These are phyloP conservation scores for Rhynchosporium graminicola DNA, from an alignment of 2,329 filamentous ascomycete genomes.

Conservation along the genomic window DNA sequence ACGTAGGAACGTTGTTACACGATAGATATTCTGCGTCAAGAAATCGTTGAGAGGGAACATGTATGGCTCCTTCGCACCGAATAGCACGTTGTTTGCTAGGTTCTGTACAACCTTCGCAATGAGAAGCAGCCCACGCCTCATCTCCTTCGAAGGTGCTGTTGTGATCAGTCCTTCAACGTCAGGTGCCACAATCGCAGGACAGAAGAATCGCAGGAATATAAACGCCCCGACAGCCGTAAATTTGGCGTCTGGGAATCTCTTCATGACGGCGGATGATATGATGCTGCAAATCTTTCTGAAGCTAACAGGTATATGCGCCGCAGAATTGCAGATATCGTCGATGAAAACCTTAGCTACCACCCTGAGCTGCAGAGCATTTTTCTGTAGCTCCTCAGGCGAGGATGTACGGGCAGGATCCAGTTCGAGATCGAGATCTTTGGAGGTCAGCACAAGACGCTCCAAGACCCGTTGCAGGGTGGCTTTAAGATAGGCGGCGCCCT, in stretches of 20 bases:
- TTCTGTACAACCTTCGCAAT: slow-evolving; percentile 74
- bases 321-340: slow-evolving; percentile 67
- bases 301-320: slow-evolving; percentile 59
- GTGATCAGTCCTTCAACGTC: slow-evolving; percentile 67
- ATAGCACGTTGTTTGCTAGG: slow-evolving; percentile 70
- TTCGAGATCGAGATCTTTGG: slow-evolving; percentile 67
- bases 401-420: slow-evolving; percentile 63
- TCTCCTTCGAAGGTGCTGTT: slow-evolving; percentile 63
- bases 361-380: slow-evolving; percentile 65
- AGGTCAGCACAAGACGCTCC: slow-evolving; percentile 65
- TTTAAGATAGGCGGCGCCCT: slow-evolving; percentile 63
- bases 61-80: slow-evolving; percentile 71
- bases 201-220: slow-evolving; percentile 72
- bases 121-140: slow-evolving; percentile 66
- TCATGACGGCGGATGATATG: slow-evolving; percentile 64
- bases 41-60: slow-evolving; percentile 73
- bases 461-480: slow-evolving; percentile 66
- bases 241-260: slow-evolving; percentile 67
- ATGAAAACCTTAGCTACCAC: slow-evolving; percentile 72
- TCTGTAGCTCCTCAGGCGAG: slow-evolving; percentile 63
- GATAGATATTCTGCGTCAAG: slow-evolving; percentile 66
- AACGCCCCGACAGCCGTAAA: slow-evolving; percentile 73
- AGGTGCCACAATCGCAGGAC: slow-evolving; percentile 69
- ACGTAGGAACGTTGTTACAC: slow-evolving; percentile 65
- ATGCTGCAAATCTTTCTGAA: slow-evolving; percentile 70